Base-by-base conservation (phyloP, 1,284 basidiomycete genomes). In the Ganoderma lucidum region DNA sequence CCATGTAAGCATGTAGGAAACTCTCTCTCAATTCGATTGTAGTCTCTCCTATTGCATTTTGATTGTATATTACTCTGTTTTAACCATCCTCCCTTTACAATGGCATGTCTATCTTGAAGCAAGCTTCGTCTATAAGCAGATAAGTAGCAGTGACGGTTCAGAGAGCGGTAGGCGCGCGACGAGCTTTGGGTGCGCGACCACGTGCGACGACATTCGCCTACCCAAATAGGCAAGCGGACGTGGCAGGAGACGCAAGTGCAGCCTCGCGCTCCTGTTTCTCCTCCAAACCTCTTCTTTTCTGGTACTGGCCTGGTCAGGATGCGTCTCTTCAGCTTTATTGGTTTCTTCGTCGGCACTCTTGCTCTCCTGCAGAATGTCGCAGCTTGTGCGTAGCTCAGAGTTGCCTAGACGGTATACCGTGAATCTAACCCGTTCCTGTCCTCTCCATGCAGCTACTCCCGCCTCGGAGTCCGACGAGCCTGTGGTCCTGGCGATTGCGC, bases 401-500 rank as follows among this genome's bases (percentile, higher is more conserved):
- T 28, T 17, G 23, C 23, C 23, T 23, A 23, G 23, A 23, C 23
- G 23, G 23, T 23, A 23, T 23, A 23, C 23, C 30, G 60, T 63
- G 44, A 68, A 64, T 45, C 62, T 39, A 14, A 42, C 19, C 23
- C n/a, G 3, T 12, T 10, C 35, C 30, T 23, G 6, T 39, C 39
- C 41, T 28, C 14, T n/a, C 15, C 39, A 4, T 41, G 23, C 45
- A 78, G 77, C 76, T 67, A 72, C 75, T 63, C 72, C 72, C 39
- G 74, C 71, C 44, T 66, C 66, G 55, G 72, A 62, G 51, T 63
- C 71, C 62, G 70, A 60, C 41, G 84, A 86, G 66, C 86, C 86
- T 70, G 87, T 88, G 74, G 81, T 96, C 65, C 73, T 86, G 66
- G 88, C 90, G 41, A 82, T 86, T 71, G 91, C 91, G 67, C 81